Evolutionary conservation across 352 stramenopile species (phyloP).

Genomic region (Achlya hypogyna): DNA sequence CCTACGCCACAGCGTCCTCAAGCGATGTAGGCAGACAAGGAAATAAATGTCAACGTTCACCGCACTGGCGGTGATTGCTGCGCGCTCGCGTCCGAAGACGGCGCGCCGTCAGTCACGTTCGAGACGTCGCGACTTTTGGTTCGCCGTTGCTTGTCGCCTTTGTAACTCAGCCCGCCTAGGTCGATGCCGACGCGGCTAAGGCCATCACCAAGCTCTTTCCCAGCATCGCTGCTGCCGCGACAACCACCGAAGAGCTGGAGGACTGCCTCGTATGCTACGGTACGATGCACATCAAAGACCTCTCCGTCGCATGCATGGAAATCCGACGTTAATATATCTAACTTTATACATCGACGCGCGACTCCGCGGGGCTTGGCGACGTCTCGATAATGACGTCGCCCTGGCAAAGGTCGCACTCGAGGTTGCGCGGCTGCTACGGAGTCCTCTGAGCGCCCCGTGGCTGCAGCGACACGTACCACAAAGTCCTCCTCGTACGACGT

Average conservation of each 20-base stretch:
- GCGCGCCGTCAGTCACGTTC: background rate
- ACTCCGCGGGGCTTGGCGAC: background rate
- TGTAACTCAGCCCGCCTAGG: background rate
- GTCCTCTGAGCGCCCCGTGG: background rate
- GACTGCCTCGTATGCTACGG: slow-evolving; percentile 29
- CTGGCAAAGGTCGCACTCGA: background rate
- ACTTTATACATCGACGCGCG: background rate
- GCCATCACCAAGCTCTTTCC: slow-evolving; percentile 9
- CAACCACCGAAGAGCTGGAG: slow-evolving; percentile 18
- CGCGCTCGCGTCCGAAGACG: background rate
- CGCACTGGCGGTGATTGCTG: slow-evolving; percentile 13
- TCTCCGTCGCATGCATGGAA: slow-evolving; percentile 19
- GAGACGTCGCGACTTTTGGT: slow-evolving; percentile 11
- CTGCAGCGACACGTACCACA: slow-evolving; percentile 13
- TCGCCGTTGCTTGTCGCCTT: background rate
- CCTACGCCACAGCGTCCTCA: background rate
- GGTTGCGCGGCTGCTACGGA: background rate
- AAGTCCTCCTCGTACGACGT: slow-evolving; percentile 22
- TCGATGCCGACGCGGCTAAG: background rate
- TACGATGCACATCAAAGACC: slow-evolving; percentile 22
- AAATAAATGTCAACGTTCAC: background rate
- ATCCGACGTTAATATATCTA: background rate
- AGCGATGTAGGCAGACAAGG: background rate
- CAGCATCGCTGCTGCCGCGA: background rate
- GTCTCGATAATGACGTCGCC: background rate